Evolutionary conservation across 2,329 filamentous ascomycete species (phyloP).

Genomic region (Ceratocystis cacaofunesta): DNA sequence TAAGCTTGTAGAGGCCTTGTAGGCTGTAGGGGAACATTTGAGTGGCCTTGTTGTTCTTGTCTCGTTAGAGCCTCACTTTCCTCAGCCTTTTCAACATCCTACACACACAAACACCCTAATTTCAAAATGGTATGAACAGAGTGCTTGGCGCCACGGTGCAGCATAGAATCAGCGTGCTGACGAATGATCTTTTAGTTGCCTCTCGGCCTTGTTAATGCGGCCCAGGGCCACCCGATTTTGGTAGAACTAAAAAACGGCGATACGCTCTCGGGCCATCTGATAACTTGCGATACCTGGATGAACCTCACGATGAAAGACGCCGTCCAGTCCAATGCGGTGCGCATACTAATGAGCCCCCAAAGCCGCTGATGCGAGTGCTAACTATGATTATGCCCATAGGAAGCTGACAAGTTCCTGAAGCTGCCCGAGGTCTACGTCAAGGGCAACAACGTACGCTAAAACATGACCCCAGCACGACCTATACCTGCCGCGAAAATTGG

Average conservation of each 20-base stretch:
- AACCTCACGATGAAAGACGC: conserved; percentile 96
- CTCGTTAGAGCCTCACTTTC: conserved; percentile 4
- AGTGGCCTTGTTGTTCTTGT: conserved; percentile 1
- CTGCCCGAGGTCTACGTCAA: conserved; percentile 91
- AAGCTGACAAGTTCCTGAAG: conserved; percentile 86
- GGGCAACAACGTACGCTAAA: conserved; percentile 72
- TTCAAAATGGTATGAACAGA: neutral
- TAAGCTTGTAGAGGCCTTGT: conserved; percentile 5
- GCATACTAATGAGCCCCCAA: conserved; percentile 18
- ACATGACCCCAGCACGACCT: neutral
- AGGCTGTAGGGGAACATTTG: neutral
- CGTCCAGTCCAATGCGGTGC: conserved; percentile 76
- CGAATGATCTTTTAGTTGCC: conserved; percentile 36
- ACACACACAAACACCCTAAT: neutral
- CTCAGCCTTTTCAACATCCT: neutral
- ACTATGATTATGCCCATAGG: conserved; percentile 33
- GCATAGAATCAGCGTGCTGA: neutral
- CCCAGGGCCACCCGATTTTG: conserved; percentile 94
- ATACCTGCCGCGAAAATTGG: neutral
- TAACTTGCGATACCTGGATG: conserved; percentile 99
- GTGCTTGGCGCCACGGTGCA: neutral
- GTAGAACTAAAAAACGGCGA: conserved; percentile 96
- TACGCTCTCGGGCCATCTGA: conserved; percentile 88
- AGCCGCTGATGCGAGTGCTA: conserved; percentile 16
- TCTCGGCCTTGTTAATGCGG: conserved; percentile 77